A percentile compares a stretch with the other conserved stretches of the same genome.
Conservation (phyloP, 31 red algal species). For the Odonthalia washingtoniensis region DNA sequence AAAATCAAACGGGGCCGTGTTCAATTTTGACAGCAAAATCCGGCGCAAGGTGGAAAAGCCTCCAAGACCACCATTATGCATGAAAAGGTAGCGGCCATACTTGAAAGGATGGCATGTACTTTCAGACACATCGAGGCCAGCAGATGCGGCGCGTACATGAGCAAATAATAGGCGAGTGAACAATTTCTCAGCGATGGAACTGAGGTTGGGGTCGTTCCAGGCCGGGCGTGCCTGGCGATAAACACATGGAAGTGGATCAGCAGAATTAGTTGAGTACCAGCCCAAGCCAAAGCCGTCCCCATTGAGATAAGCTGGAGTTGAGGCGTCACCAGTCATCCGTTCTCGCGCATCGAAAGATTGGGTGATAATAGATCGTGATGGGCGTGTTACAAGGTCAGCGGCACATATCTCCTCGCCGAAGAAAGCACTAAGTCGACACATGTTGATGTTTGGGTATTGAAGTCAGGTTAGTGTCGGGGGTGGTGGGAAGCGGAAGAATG, state of each 20-base stretch:
- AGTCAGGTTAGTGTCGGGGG: too few species aligned
- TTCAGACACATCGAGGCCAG: conserved; percentile 77
- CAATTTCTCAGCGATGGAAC: conserved; percentile 81
- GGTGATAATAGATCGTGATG: conserved; percentile 80
- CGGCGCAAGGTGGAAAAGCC: conserved; percentile 62
- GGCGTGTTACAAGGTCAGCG: conserved; percentile 85
- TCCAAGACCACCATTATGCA: conserved; percentile 88
- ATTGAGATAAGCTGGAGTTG: conserved; percentile 83
- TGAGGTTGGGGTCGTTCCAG: conserved; percentile 92
- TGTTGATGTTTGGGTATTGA: background rate
- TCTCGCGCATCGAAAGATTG: conserved; percentile 84
- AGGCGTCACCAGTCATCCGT: conserved; percentile 74
- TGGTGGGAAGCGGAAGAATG: too few species aligned
- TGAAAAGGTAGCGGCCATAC: conserved; percentile 73
- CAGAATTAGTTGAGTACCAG: conserved; percentile 75
- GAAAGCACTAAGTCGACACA: conserved; percentile 94
- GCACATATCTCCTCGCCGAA: conserved; percentile 79
- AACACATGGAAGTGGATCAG: conserved; percentile 76
- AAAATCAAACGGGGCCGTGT: conserved; percentile 65
- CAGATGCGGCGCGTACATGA: conserved; percentile 82
- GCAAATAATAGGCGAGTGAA: conserved; percentile 81
- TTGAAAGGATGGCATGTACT: conserved; percentile 88
- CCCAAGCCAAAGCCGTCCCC: conserved; percentile 92
- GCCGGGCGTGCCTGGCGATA: conserved; percentile 84
- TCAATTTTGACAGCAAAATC: conserved; percentile 51